Evolutionary conservation across 768 basidiomycete genomes (phyloP), one percentile per base, ranked within the genome.

Genomic region (Kwoniella pini): DNA sequence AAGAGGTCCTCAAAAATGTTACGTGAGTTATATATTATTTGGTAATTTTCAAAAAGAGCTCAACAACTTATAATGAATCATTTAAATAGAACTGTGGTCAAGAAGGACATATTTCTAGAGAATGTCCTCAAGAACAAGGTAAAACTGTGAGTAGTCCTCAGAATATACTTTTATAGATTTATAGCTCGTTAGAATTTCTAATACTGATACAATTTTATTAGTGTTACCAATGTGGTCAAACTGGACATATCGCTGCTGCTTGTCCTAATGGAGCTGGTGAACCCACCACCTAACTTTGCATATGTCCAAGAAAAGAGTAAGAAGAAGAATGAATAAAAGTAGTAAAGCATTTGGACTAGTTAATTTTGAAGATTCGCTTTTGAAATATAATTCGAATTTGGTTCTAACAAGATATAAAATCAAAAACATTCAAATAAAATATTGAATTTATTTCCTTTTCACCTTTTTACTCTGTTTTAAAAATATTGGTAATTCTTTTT

Each of bases 61-160:
- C 48, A 50, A 2, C n/a, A n/a, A 30, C 22, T 53, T 38, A 28
- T 21, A 28, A 9, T 44, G 40, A 10, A 17, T 39, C 3, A 19
- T 28, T 3, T 9, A 30, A 22, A 27, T 56, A 77, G 76, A 78
- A 80, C 77, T 80, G 79, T 65, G 74, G 74, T 49, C 68, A 79
- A 67, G 66, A 72, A 50, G 79, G 79, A 43, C 79, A 80, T 73
- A 74, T 80, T 68, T 75, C 77, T 63, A 64, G 72, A 57, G 76
- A 73, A 57, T 79, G 79, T 72, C 72, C 77, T 45, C 66, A 71
- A 60, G 68, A 68, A 60, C 66, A 68, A 52, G 70, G 66, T 60
- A 62, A 67, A 57, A 71, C 63, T 45, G 72, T 74, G 49, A 68
- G 70, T 61, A n/a, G 5, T 28, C 27, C 17, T 21, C 30, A 13